These are phyloP conservation scores for Ophiocordyceps camponoti-leonardi DNA, from an alignment of 2,329 filamentous ascomycete genomes.

Conservation along the genomic window DNA sequence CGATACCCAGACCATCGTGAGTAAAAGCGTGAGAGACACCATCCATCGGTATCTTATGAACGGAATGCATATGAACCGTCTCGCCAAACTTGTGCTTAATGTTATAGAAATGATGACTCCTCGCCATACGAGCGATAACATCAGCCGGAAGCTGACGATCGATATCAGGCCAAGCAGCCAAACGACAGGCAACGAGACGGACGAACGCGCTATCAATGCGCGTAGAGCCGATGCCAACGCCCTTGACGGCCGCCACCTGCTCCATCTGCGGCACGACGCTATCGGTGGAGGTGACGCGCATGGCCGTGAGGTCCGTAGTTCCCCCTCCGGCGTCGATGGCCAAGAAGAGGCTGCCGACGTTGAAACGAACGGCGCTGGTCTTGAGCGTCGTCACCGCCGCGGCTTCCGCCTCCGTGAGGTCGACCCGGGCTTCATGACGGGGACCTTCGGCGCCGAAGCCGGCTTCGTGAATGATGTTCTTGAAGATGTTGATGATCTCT, in stretches of 20 bases:
- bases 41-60: slow-evolving; percentile 24
- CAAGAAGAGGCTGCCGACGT: slow-evolving; percentile 21
- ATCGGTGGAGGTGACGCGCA: slow-evolving; percentile 18
- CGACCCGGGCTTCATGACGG: slow-evolving; percentile 20
- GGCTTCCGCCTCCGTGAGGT: slow-evolving; percentile 30
- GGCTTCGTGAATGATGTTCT: slow-evolving; percentile 24
- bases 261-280: slow-evolving; percentile 12
- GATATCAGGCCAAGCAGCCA: slow-evolving; percentile 18
- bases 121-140: slow-evolving; percentile 17
- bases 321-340: slow-evolving; percentile 28
- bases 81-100: slow-evolving; percentile 26
- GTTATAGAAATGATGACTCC: slow-evolving; percentile 19
- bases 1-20: slow-evolving; percentile 19
- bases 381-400: slow-evolving; percentile 29
- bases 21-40: slow-evolving; percentile 22
- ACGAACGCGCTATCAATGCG: slow-evolving; percentile 27
- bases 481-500: slow-evolving; percentile 32
- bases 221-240: slow-evolving; percentile 26
- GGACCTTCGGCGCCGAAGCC: slow-evolving; percentile 28
- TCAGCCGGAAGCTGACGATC: slow-evolving; percentile 16
- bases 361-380: slow-evolving; percentile 19
- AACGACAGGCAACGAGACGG: slow-evolving; percentile 18
- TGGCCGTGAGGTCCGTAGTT: slow-evolving; percentile 27
- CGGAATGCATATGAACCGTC: slow-evolving; percentile 19
- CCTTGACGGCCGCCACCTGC: slow-evolving; percentile 20